Percentiles rank a stretch among this genome's conserved stretches.
Evolutionary conservation across 2,329 filamentous ascomycete species (phyloP).

Genomic region (Penicillium aurantiogriseum): DNA sequence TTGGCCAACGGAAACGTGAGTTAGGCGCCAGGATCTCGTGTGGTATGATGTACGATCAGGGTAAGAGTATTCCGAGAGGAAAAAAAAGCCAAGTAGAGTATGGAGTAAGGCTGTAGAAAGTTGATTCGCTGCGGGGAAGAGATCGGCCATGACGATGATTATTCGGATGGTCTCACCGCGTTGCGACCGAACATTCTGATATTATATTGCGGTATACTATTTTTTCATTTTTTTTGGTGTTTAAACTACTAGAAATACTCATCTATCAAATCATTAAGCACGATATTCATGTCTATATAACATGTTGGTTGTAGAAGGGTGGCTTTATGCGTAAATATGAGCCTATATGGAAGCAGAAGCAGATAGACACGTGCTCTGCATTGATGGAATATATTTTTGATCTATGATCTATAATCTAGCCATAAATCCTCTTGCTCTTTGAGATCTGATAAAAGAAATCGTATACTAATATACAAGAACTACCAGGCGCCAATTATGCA

Average conservation of each 20-base stretch:
- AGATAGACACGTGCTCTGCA: not conserved
- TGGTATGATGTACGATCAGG: not conserved
- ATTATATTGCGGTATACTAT: not conserved
- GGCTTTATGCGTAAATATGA: not conserved
- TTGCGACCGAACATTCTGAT: not conserved
- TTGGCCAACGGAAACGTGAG: slow-evolving; percentile 22
- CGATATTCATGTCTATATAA: no score
- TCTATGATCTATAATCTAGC: not conserved
- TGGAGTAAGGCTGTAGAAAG: slow-evolving; percentile 1
- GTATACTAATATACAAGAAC: not conserved
- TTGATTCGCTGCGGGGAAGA: slow-evolving; percentile 10
- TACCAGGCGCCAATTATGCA: slow-evolving; percentile 14
- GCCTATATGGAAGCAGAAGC: not conserved
- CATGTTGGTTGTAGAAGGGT: not conserved
- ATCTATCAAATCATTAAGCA: no score
- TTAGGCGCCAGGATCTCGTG: slow-evolving; percentile 30
- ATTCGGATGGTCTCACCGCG: slow-evolving; percentile 7
- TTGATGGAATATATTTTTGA: not conserved
- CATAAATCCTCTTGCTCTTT: not conserved
- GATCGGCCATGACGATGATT: slow-evolving; percentile 12
- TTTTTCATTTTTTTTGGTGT: not conserved
- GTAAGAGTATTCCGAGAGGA: not conserved
- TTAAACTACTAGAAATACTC: not conserved
- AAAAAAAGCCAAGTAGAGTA: not conserved
- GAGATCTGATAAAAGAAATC: not conserved